Evolutionary conservation across 129 eudicot species (phyloP).

Genomic region (Mikania micrantha): DNA sequence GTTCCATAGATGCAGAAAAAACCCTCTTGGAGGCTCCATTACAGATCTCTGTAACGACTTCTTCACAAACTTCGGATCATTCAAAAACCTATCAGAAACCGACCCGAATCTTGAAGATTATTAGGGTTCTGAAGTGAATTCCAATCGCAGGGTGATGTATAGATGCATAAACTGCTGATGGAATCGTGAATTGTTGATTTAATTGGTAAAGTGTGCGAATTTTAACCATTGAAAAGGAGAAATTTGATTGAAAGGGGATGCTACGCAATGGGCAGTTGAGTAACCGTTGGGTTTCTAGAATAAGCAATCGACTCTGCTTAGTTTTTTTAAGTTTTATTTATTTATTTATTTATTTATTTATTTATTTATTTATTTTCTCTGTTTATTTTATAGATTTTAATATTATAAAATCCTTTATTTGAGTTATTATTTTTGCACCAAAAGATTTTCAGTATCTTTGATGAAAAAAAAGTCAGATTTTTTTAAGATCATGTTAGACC

Average conservation of each 20-base stretch:
- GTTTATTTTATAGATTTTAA: neutral
- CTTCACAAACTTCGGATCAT: conserved; percentile 26
- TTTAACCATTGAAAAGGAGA: conserved; percentile 2
- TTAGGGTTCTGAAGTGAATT: neutral
- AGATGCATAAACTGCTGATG: neutral
- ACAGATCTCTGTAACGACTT: conserved; percentile 13
- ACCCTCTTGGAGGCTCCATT: conserved; percentile 80
- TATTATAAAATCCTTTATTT: neutral
- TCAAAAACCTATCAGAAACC: conserved; percentile 16
- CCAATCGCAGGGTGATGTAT: neutral
- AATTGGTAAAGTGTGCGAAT: conserved; percentile 17
- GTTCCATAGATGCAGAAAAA: conserved; percentile 54
- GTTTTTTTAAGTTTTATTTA: neutral
- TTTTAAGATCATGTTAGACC: neutral
- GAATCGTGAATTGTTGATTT: neutral
- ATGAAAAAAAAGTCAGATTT: neutral
- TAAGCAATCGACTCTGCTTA: conserved; percentile 4
- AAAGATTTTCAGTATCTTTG: neutral
- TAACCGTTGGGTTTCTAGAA: conserved; percentile 29
- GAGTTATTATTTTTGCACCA: neutral
- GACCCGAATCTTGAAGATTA: conserved; percentile 13
- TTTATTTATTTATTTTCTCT: no score
- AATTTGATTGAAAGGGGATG: neutral
- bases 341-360: neutral
- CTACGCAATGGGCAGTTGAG: conserved; percentile 25